Evolutionary conservation across 2,329 filamentous ascomycete genomes (phyloP), one percentile per base, ranked within the genome.

Genomic region (Xylaria sp.): DNA sequence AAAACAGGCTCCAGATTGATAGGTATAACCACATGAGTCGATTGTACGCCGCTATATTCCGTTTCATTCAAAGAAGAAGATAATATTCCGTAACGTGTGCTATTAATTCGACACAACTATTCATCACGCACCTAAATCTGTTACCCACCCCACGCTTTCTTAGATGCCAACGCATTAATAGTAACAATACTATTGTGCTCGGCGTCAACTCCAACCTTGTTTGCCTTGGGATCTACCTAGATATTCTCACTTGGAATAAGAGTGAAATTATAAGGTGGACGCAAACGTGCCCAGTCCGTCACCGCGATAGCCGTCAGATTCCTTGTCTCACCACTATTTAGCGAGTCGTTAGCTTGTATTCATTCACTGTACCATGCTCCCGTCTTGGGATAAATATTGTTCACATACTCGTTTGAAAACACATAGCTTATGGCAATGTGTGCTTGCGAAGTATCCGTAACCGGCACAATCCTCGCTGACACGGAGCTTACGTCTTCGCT

Each of bases 341-440:
- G 14, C 14, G 5, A 8, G 14, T n/a, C 3, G 6, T 69, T 17
- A 66, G 48, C 27, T 39, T 12, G 39, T n/a, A 9, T 14, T 24
- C 11, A 42, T 14, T 24, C 7, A 42, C 12, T n/a, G 1, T 2
- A 30, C 19, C 11, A 24, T 9, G 12, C 19, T 17, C 34, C 24
- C 34, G 27, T n/a, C 8, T 48, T 8, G n/a, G n/a, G 8, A 14
- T 5, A n/a, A 9, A 27, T 6, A 47, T 12, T 51, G 14, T 59
- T n/a, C n/a, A 69, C 68, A 42, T 68, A 69, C 68, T 2, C 39
- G 8, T 21, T 53, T n/a, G 54, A 47, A 5, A 70, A 68, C 27
- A 56, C 24, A 56, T 65, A 57, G 55, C 30, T 70, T 27, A 70
- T 70, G n/a, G 61, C 65, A 21, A 70, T 70, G 34, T 70, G 65